Evolutionary conservation across 202 grass and related monocot species (phyloP).

Genomic region (Tripidium arundinaceum): DNA sequence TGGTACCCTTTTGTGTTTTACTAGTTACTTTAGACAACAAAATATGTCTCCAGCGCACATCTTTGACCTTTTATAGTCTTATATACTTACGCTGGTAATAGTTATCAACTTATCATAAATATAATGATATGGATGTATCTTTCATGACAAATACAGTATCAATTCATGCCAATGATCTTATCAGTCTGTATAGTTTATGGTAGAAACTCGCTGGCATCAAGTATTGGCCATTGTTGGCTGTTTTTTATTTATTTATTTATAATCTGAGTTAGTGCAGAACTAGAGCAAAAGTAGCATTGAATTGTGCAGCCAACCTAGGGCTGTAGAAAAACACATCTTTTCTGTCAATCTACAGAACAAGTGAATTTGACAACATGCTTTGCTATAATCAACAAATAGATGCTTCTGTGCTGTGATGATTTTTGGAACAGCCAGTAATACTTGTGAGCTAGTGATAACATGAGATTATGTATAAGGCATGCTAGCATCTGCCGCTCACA

Average conservation of each 20-base stretch:
- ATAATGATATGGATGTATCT: background rate
- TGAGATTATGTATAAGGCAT: background rate
- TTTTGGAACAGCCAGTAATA: background rate
- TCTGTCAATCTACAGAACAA: background rate
- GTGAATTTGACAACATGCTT: background rate
- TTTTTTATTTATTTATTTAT: background rate
- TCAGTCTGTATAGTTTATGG: background rate
- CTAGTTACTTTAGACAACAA: background rate
- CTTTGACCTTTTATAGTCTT: background rate
- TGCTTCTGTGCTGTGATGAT: background rate
- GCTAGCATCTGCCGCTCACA: background rate
- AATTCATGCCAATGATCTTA: background rate
- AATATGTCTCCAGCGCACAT: background rate
- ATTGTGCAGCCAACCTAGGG: too few relatives aligned
- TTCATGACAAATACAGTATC: background rate
- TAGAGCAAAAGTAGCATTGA: background rate
- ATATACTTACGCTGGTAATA: background rate
- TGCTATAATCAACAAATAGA: background rate
- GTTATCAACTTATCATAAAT: background rate
- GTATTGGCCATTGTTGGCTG: background rate
- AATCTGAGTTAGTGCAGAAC: slow-evolving; percentile 5
- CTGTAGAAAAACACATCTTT: background rate
- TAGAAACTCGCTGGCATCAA: background rate
- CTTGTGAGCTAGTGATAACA: background rate
- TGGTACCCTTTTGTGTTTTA: background rate